A percentile compares a stretch with the other conserved stretches of the same genome.
Conservation (phyloP, 2,329 filamentous ascomycete species). For the Colletotrichum horii region DNA sequence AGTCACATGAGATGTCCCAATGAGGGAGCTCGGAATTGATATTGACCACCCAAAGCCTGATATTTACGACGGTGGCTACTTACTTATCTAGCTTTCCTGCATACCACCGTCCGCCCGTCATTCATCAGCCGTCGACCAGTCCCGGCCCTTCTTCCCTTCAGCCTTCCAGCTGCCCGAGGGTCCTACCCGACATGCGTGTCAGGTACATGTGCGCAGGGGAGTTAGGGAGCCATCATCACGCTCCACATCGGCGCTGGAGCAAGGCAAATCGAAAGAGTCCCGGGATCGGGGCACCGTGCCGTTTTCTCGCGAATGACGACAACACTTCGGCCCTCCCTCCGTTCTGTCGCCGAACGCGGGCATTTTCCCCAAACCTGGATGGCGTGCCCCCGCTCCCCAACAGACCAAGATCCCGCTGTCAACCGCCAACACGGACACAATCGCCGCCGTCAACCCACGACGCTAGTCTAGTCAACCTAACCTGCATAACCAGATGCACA, state of each 20-base stretch:
- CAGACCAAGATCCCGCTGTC: background rate
- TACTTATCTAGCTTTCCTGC: background rate
- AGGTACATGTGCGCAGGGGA: background rate
- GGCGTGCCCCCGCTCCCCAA: background rate
- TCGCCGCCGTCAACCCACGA: background rate
- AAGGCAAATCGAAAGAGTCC: background rate
- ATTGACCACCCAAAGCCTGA: background rate
- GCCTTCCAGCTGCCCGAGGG: background rate
- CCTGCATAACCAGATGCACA: background rate
- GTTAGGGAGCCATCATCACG: background rate
- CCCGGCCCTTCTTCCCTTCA: background rate
- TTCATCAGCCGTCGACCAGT: background rate
- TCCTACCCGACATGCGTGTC: background rate
- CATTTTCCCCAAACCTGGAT: background rate
- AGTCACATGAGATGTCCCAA: constrained; percentile 2
- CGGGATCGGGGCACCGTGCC: background rate
- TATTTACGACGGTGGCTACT: background rate
- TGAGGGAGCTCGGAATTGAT: background rate
- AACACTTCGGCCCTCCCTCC: background rate
- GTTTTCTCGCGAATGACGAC: background rate
- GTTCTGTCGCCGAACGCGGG: background rate
- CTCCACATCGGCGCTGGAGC: background rate
- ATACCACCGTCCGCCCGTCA: background rate
- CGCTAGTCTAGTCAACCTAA: too few relatives aligned
- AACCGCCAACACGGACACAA: background rate